These are phyloP conservation scores for Lycium ferocissimum DNA, from an alignment of 257 asterid species.

Conservation along the genomic window DNA sequence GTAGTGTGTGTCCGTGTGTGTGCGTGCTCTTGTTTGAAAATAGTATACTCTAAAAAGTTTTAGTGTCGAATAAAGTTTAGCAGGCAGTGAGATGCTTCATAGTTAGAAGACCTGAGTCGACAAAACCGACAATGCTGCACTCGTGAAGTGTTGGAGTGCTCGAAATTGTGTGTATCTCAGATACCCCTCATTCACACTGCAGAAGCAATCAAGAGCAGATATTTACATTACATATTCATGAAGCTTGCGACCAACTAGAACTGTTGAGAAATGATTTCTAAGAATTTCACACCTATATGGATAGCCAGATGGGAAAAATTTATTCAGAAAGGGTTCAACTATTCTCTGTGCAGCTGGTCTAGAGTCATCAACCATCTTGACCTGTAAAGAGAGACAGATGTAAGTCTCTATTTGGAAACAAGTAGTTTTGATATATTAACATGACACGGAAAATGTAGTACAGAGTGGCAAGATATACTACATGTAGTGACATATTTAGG, in stretches of 20 bases:
- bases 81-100: slow-evolving; percentile 25
- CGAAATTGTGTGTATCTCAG: slow-evolving; percentile 94
- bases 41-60: neutral
- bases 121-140: slow-evolving; percentile 89
- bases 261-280: slow-evolving; percentile 5
- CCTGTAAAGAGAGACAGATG: slow-evolving; percentile 49
- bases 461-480: neutral
- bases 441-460: slow-evolving; percentile 7
- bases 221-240: slow-evolving; percentile 3
- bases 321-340: slow-evolving; percentile 73
- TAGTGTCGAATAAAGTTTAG: slow-evolving; percentile 2
- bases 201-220: slow-evolving; percentile 31
- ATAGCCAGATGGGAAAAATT: slow-evolving; percentile 93
- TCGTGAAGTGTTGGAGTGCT: slow-evolving; percentile 91
- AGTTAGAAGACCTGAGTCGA: slow-evolving; percentile 88
- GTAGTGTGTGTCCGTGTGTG: neutral
- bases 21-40: neutral
- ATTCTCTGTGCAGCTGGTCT: slow-evolving; percentile 70
- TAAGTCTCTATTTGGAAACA: neutral
- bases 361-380: slow-evolving; percentile 74
- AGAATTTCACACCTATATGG: slow-evolving; percentile 72
- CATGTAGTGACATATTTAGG: neutral
- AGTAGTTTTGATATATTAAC: neutral
- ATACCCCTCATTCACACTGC: slow-evolving; percentile 96
- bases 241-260: slow-evolving; percentile 22